Base-by-base conservation (phyloP, 2,329 filamentous ascomycete species). In the Chrysoporthe austroafricana region DNA sequence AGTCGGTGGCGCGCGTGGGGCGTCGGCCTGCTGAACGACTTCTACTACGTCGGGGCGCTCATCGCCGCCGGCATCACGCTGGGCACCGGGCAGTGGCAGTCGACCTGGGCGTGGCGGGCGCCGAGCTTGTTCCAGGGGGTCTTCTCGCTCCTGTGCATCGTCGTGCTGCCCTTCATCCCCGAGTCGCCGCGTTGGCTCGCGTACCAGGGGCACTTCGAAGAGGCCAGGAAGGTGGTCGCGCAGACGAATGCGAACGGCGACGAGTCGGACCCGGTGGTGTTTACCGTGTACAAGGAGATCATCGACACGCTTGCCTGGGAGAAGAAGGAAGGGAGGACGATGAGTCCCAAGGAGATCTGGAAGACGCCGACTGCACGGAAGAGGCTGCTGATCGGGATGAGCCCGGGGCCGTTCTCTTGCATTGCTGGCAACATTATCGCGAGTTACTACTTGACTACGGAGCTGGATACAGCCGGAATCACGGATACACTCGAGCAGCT, bases 131-230 rank as follows among this genome's bases (percentile, higher is more conserved):
- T 84, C 64, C 78, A 84, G 72, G 78, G 67, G 18, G 59, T 70
- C 43, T 70, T 67, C 36, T 70, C 69, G 8, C 13, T 78, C 0
- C 60, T 79, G 13, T 80, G 77, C 68, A 77, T 81, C 18, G 42
- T 76, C 14, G 74, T 81, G 36, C 70, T 81, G 42, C 79, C 77
- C 0, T 81, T 81, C 64, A 76, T 79, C 2, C 82, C 82, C 4
- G 82, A 85, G 72, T 81, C 78, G 2, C 83, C 83, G 6, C 79
- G 82, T 13, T 85, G 82, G 82, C 78, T 85, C 0, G 76, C 80
- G 2, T 74, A 78, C 46, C 72, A 81, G 21, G 81, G 79, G 18
- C 74, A 76, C 4, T 75, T 77, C 26, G 78, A 82, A 14, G 81
- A 80, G 48, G 83, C 83, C 3, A 75, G 78, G 3, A 62, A 73